Evolutionary conservation across 257 asterid species (phyloP), one percentile per base, ranked within the genome.

Genomic region (Thymus quinquecostatus): DNA sequence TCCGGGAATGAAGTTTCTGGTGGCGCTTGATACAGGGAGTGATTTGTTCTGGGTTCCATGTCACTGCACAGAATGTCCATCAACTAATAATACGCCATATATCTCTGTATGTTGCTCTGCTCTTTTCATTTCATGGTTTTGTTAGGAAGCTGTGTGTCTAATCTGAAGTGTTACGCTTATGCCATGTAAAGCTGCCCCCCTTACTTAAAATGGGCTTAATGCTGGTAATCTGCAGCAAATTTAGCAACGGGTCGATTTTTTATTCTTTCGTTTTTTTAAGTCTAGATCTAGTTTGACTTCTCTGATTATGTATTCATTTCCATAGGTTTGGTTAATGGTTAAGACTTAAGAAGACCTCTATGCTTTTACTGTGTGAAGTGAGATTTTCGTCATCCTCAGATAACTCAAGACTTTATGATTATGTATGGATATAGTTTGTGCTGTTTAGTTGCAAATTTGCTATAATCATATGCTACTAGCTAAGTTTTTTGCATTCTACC

Each of bases 21-120:
- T 92, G 88, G 98, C 96, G 38, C 89, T 92, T 72, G 98, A 92
- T 80, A 89, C 98, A 0, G 96, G 98, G 71, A 92, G 96, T 76
- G 92, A 89, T 75, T 69, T 92, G 60, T 89, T 89, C 74, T 92
- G 98, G 98, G 88, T 89, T 47, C 97, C 98, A 13, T 92, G 98
- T 60, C 80, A 74, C 6, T 92, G 95, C 74, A 74, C 77, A 57
- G 75, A 78, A 68, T 92, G 96, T 72, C 82, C 92, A 10, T 80
- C 94, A 7, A 75, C 64, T 47, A 86, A 81, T 36, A 81, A 84
- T 77, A 77, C 90, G 7, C 83, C 91, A 63, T 78, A 66, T 75
- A 65, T 61, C 61, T 78, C 86, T 71, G 97, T 89, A 82, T 73
- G 84, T 79, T 71, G 60, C 28, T 47, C 29, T 47, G 36, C 2